Conservation (phyloP, 306 rosid species). For the Neltuma alba region DNA sequence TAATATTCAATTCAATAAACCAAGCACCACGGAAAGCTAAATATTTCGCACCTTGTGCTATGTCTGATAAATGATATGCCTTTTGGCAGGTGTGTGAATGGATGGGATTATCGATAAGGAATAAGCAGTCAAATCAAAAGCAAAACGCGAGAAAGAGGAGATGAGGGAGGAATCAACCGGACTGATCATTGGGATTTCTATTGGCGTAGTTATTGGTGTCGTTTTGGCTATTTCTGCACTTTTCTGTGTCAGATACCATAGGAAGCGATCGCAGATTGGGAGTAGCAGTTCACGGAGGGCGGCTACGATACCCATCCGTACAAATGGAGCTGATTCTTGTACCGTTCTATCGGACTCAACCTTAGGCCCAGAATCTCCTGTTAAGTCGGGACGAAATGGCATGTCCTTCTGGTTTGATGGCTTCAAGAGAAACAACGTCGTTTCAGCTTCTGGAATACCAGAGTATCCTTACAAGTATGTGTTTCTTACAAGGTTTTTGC, state of each 20-base stretch:
- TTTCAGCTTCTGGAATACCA: slow-evolving; percentile 90
- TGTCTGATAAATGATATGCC: slow-evolving; percentile 23
- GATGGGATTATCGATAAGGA: slow-evolving; percentile 54
- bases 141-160: slow-evolving; percentile 39
- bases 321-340: slow-evolving; percentile 87
- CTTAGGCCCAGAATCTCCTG: slow-evolving; percentile 93
- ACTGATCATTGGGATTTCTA: slow-evolving; percentile 87
- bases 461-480: slow-evolving; percentile 93
- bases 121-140: slow-evolving; percentile 5
- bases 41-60: neutral
- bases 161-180: slow-evolving; percentile 89
- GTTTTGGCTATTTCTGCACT: slow-evolving; percentile 78
- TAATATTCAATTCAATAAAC: slow-evolving; percentile 31
- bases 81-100: slow-evolving; percentile 57
- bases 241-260: slow-evolving; percentile 78
- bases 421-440: slow-evolving; percentile 69
- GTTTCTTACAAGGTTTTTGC: slow-evolving; percentile 18
- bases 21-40: slow-evolving; percentile 16
- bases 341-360: slow-evolving; percentile 86
- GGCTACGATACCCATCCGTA: slow-evolving; percentile 80
- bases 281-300: slow-evolving; percentile 95
- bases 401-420: slow-evolving; percentile 83
- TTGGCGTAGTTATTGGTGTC: slow-evolving; percentile 93
- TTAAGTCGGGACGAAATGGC: slow-evolving; percentile 67
- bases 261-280: slow-evolving; percentile 89